Conservation (phyloP, 2,329 filamentous ascomycete genomes). For the Pseudohalonectria lignicola region DNA sequence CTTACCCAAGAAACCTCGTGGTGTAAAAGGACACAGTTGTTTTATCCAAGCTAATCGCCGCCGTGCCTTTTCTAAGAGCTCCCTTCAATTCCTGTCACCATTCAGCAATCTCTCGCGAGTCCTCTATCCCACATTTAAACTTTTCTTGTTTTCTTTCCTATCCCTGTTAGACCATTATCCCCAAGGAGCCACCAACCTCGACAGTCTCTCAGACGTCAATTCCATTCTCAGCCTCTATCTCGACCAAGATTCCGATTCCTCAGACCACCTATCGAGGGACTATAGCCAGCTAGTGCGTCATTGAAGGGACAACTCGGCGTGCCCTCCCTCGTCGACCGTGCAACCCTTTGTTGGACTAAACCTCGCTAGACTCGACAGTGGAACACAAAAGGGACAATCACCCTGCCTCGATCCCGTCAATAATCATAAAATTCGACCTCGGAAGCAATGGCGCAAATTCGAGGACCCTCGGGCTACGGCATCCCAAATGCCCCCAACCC, state of each 20-base stretch:
- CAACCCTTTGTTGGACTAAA: too few relatives aligned
- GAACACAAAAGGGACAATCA: not conserved
- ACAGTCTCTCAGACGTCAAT: too few relatives aligned
- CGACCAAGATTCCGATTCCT: too few relatives aligned
- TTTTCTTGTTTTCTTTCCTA: not conserved
- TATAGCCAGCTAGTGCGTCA: too few relatives aligned
- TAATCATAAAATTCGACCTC: not conserved
- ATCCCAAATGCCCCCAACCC: slow-evolving; percentile 58
- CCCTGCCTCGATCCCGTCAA: not conserved
- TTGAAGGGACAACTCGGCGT: too few relatives aligned
- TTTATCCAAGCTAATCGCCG: slow-evolving; percentile 2
- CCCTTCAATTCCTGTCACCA: slow-evolving; percentile 1
- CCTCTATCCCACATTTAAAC: not conserved
- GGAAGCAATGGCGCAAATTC: slow-evolving; percentile 31
- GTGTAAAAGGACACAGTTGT: slow-evolving; percentile 6
- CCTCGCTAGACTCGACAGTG: not conserved
- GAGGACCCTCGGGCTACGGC: slow-evolving; percentile 72
- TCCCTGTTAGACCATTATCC: not conserved
- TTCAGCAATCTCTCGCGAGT: not conserved
- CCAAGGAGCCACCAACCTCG: not conserved
- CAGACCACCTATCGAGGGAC: too few relatives aligned
- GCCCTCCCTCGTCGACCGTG: too few relatives aligned
- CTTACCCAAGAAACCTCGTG: not conserved
- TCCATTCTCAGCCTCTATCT: too few relatives aligned
- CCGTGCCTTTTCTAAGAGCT: not conserved